A percentile compares a stretch with the other conserved stretches of the same genome.
Evolutionary conservation across 2,329 filamentous ascomycete genomes (phyloP).

Genomic region (Xylaria sp.): DNA sequence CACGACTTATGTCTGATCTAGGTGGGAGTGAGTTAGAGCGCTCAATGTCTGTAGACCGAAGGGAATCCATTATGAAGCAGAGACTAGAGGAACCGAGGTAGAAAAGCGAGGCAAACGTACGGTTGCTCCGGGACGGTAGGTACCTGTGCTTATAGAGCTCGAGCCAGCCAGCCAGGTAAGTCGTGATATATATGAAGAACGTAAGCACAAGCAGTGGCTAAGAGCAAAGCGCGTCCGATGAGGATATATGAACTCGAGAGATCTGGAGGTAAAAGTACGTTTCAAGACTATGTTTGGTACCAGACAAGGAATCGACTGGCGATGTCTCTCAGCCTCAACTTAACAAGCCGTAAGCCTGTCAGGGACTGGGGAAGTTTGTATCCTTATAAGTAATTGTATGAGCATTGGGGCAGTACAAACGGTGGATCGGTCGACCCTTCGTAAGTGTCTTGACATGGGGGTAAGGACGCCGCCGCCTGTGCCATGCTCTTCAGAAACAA

Average conservation of each 20-base stretch:
- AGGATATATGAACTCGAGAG: conserved; percentile 40
- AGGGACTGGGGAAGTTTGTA: conserved; percentile 41
- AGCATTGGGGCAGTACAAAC: conserved; percentile 36
- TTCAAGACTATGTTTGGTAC: conserved; percentile 44
- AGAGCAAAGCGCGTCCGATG: conserved; percentile 35
- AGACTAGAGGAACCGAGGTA: conserved; percentile 39
- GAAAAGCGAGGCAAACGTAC: conserved; percentile 47
- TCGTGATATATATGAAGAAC: conserved; percentile 31
- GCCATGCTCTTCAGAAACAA: conserved; percentile 39
- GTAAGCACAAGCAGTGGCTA: conserved; percentile 25
- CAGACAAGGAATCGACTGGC: conserved; percentile 42
- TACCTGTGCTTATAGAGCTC: conserved; percentile 11
- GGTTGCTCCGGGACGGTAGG: conserved; percentile 28
- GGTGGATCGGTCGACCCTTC: conserved; percentile 38
- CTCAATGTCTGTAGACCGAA: conserved; percentile 45
- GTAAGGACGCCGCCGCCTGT: conserved; percentile 43
- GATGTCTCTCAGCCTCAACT: conserved; percentile 48
- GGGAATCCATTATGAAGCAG: conserved; percentile 47
- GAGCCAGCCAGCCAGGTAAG: conserved; percentile 17
- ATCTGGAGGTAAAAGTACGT: conserved; percentile 35
- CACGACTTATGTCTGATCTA: conserved; percentile 50
- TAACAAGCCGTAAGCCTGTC: conserved; percentile 39
- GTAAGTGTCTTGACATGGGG: conserved; percentile 39
- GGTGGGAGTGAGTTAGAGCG: conserved; percentile 52
- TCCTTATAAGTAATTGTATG: conserved; percentile 45